A percentile compares a stretch with the other conserved stretches of the same genome.
These are phyloP conservation scores for Dictyophora rubrovolvata DNA, from an alignment of 768 basidiomycete genomes.

Conservation along the genomic window DNA sequence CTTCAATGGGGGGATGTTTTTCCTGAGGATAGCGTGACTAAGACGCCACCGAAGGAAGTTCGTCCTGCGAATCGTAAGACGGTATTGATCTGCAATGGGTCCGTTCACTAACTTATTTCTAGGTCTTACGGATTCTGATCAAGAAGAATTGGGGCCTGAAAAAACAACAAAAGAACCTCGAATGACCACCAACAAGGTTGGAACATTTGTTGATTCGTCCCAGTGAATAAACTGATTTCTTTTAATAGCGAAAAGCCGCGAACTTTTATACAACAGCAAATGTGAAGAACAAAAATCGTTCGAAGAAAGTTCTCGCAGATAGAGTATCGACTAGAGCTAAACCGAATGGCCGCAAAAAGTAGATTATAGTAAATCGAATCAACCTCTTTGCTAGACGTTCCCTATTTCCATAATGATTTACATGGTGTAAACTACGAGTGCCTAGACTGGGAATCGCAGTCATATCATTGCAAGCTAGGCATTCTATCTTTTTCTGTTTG, in stretches of 20 bases:
- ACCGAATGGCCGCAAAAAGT: neutral
- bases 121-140: slow-evolving; percentile 15
- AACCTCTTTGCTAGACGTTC: too few relatives aligned
- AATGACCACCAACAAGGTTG: slow-evolving; percentile 90
- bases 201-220: neutral
- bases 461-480: too few relatives aligned
- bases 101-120: slow-evolving; percentile 19
- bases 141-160: slow-evolving; percentile 19
- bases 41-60: slow-evolving; percentile 19
- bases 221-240: neutral
- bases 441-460: too few relatives aligned
- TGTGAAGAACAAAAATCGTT: slow-evolving; percentile 79
- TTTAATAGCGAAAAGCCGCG: slow-evolving; percentile 63
- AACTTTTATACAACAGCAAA: slow-evolving; percentile 85
- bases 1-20: slow-evolving; percentile 86
- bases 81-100: slow-evolving; percentile 9
- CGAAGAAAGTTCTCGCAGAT: slow-evolving; percentile 24
- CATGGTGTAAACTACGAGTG: too few relatives aligned
- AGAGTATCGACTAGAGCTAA: neutral
- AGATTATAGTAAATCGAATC: neutral
- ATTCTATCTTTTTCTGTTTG: too few relatives aligned
- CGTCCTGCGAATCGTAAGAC: slow-evolving; percentile 8
- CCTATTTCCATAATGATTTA: too few relatives aligned
- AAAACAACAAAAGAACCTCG: slow-evolving; percentile 53
- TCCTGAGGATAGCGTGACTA: slow-evolving; percentile 36